Evolutionary conservation across 306 rosid genomes (phyloP).

Genomic region (Vigna hirtella): DNA sequence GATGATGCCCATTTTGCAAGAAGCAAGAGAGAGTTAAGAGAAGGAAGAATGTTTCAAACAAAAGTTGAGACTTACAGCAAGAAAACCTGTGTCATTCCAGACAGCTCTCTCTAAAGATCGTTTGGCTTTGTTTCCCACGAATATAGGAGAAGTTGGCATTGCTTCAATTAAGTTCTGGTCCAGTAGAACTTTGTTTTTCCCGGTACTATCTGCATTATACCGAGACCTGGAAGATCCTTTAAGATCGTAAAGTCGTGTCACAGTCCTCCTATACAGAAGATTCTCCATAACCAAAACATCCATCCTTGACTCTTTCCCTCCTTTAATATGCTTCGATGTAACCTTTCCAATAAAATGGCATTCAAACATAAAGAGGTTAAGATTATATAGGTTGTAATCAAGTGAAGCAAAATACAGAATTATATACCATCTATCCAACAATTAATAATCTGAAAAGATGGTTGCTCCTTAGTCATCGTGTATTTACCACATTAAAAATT

Average conservation of each 20-base stretch:
- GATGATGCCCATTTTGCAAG: conserved; percentile 16
- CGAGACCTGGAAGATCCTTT: conserved; percentile 94
- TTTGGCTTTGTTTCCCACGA: conserved; percentile 92
- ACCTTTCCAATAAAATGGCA: conserved; percentile 68
- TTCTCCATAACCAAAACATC: conserved; percentile 98
- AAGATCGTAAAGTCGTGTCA: conserved; percentile 87
- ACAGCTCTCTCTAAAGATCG: conserved; percentile 91
- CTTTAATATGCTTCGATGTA: conserved; percentile 80
- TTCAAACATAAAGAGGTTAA: conserved; percentile 24
- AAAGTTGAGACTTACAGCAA: conserved; percentile 74
- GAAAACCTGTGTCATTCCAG: conserved; percentile 97
- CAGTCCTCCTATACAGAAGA: conserved; percentile 80
- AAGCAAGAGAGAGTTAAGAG: conserved; percentile 10
- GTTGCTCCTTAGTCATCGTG: conserved; percentile 8
- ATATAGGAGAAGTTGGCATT: conserved; percentile 98
- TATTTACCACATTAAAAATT: conserved; percentile 2
- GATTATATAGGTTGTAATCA: conserved; percentile 13
- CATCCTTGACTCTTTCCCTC: conserved; percentile 82
- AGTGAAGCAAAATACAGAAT: conserved; percentile 29
- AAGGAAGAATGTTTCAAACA: conserved; percentile 6
- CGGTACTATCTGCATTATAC: conserved; percentile 81
- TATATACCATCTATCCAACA: conserved; percentile 6
- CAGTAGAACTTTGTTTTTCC: conserved; percentile 86
- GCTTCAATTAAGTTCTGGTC: conserved; percentile 97
- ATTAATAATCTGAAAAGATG: conserved; percentile 27